phyloP scores from a whole-genome alignment of 2,329 filamentous ascomycete species.

The Alternaria burnsii region DNA sequence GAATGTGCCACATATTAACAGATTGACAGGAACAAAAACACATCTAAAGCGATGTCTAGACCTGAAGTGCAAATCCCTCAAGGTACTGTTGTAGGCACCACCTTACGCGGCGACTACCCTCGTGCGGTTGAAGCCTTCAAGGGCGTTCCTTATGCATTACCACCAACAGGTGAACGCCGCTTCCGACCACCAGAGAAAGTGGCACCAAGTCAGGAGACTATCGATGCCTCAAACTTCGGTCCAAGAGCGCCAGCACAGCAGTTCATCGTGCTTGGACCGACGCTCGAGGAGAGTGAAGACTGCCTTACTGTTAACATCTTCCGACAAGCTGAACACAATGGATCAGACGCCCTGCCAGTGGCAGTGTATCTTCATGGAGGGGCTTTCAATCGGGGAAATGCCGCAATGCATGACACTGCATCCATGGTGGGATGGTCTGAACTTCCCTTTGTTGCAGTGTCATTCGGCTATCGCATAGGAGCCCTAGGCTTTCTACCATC shows the following conservation, averaged over 20 bases:
- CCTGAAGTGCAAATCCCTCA: constrained; percentile 18
- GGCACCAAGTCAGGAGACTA: constrained; percentile 10
- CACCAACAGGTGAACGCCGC: constrained; percentile 28
- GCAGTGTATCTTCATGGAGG: constrained; percentile 69
- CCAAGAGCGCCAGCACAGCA: constrained; percentile 30
- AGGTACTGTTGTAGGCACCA: constrained; percentile 21
- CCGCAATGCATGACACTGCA: constrained; percentile 64
- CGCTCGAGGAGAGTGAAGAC: constrained; percentile 29
- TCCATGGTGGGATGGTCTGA: constrained; percentile 66
- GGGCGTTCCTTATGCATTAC: constrained; percentile 31
- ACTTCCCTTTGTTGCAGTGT: constrained; percentile 63
- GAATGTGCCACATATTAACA: background rate
- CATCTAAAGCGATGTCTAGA: background rate
- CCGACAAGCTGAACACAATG: constrained; percentile 16
- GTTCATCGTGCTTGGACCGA: constrained; percentile 22
- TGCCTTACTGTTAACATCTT: constrained; percentile 35
- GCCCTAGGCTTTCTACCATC: constrained; percentile 21
- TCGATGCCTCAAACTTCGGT: constrained; percentile 29
- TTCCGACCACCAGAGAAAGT: constrained; percentile 32
- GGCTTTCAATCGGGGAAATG: constrained; percentile 59
- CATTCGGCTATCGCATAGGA: constrained; percentile 34
- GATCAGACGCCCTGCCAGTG: constrained; percentile 20
- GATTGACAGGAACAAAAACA: background rate
- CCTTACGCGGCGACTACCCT: constrained; percentile 7
- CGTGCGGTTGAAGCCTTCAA: constrained; percentile 25